Conservation (phyloP, 2,329 filamentous ascomycete genomes). For the Penicillium occitanis region DNA sequence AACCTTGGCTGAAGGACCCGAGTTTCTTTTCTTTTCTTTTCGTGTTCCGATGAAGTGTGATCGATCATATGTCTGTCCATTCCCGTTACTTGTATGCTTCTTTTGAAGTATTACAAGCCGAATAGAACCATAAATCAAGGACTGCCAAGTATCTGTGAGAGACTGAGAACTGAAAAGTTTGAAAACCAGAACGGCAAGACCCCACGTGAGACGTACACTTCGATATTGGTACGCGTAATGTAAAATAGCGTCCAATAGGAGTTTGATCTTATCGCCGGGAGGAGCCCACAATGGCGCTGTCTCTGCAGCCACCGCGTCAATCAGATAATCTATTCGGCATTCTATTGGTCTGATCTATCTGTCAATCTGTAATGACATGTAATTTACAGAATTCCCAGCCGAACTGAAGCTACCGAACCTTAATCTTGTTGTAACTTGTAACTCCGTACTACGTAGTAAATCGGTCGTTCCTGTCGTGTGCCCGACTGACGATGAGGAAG, state of each 20-base stretch:
- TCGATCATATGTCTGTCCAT: not conserved
- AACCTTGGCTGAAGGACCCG: not conserved
- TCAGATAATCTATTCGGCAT: not conserved
- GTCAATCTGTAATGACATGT: not conserved
- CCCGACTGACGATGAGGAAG: not conserved
- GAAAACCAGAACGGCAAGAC: not conserved
- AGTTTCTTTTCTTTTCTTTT: not conserved
- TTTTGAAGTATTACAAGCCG: not conserved
- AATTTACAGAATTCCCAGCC: not conserved
- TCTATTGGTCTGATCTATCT: not conserved
- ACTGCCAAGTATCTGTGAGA: not conserved
- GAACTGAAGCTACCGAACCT: not conserved
- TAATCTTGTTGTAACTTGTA: not conserved
- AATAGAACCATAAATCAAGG: not conserved
- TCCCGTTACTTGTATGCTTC: not conserved
- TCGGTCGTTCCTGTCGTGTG: not conserved
- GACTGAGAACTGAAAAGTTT: too few species aligned
- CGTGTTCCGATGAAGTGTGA: not conserved
- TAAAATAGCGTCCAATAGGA: not conserved
- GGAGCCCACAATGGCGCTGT: not conserved
- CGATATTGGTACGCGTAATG: not conserved
- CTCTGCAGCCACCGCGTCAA: conserved; percentile 2
- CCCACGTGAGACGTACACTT: not conserved
- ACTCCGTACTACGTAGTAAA: conserved; percentile 3
- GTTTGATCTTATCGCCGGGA: not conserved